Conservation (phyloP, 176 grass and related monocot species). For the Microstegium vimineum region DNA sequence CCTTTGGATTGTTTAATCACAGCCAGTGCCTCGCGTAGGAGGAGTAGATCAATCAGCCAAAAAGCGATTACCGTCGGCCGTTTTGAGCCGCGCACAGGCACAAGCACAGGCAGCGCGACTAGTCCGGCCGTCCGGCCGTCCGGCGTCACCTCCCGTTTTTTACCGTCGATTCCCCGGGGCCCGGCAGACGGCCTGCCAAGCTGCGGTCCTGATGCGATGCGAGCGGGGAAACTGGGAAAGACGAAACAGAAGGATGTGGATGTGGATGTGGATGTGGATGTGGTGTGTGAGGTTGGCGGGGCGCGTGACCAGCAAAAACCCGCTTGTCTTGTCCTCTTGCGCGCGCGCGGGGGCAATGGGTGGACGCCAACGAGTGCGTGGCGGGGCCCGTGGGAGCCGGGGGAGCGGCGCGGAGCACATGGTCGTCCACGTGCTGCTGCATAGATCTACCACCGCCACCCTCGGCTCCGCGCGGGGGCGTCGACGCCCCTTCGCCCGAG, state of each 20-base stretch:
- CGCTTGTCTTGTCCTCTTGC: background rate
- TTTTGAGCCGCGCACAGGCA: background rate
- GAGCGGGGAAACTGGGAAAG: background rate
- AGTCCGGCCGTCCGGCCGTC: background rate
- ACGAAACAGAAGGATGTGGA: background rate
- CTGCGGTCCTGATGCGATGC: background rate
- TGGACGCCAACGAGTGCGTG: background rate
- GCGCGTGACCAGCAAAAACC: background rate
- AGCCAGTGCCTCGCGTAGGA: background rate
- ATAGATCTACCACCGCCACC: no score
- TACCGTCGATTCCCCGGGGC: background rate
- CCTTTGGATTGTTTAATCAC: background rate
- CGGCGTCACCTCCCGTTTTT: background rate
- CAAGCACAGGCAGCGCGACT: background rate
- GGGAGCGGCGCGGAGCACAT: slow-evolving; percentile 8
- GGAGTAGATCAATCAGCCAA: background rate
- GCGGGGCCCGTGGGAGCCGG: slow-evolving; percentile 10
- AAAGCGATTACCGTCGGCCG: background rate
- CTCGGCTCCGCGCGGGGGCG: no score
- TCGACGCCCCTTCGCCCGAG: no score
- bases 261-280: background rate
- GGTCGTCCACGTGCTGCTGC: no score
- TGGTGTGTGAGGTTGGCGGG: background rate
- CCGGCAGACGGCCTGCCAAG: background rate
- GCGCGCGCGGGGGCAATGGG: background rate